Conservation (phyloP, 768 basidiomycete genomes). For the Collybiopsis luxurians region DNA sequence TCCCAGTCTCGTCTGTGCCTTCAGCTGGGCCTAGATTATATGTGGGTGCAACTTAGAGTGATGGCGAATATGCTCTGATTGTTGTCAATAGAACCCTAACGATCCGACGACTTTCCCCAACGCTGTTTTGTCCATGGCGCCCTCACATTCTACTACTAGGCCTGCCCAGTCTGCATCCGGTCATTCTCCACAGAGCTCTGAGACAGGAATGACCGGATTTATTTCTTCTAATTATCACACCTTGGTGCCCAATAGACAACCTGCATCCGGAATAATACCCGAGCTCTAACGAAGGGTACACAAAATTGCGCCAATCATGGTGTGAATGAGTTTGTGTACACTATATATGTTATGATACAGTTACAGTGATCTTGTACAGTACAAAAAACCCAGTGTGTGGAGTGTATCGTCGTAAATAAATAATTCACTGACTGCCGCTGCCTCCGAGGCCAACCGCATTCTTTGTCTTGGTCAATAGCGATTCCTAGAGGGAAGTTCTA, state of each 20-base stretch:
- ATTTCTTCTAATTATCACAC: neutral
- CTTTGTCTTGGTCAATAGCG: conserved; percentile 50
- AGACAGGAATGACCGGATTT: neutral
- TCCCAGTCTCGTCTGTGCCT: conserved; percentile 8
- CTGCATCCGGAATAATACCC: neutral
- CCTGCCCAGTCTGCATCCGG: neutral
- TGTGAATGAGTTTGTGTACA: too few species aligned
- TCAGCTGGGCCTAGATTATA: conserved; percentile 23
- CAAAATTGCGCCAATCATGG: too few species aligned
- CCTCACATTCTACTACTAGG: too few species aligned
- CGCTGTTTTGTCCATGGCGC: neutral
- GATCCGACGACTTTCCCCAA: conserved; percentile 22
- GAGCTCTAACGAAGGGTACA: neutral
- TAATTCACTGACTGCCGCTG: conserved; percentile 17
- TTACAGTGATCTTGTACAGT: too few species aligned
- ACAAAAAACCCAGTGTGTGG: too few species aligned
- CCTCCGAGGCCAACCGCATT: conserved; percentile 42
- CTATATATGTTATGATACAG: too few species aligned
- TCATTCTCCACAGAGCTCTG: neutral
- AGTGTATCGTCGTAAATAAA: neutral
- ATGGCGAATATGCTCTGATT: neutral
- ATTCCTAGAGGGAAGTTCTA: conserved; percentile 24
- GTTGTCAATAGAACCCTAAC: conserved; percentile 28
- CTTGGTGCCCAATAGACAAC: neutral
- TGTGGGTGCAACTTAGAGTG: conserved; percentile 15